phyloP scores from a whole-genome alignment of 2,329 filamentous ascomycete species.

The Fusarium annulatum region DNA sequence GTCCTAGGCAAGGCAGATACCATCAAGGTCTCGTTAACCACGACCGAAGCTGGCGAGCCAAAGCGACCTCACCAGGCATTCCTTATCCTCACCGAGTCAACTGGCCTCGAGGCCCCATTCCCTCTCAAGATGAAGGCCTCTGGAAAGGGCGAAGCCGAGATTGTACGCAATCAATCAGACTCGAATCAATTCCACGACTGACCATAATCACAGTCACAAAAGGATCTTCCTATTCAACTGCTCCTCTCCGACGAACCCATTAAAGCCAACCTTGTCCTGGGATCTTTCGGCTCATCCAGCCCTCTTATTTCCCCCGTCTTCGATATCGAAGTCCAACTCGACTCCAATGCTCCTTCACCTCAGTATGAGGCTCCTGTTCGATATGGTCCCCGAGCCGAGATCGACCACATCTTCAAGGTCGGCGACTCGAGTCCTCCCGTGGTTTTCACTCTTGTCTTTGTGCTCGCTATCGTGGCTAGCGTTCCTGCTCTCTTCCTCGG shows the following conservation, averaged over 20 bases:
- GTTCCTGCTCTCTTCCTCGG: conserved; percentile 78
- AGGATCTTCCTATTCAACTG: conserved; percentile 88
- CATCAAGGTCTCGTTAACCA: conserved; percentile 84
- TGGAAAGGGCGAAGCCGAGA: conserved; percentile 85
- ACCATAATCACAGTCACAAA: conserved; percentile 73
- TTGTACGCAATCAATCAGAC: conserved; percentile 68
- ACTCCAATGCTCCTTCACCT: conserved; percentile 69
- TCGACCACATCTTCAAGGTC: conserved; percentile 88
- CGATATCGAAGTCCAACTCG: conserved; percentile 73
- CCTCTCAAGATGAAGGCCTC: conserved; percentile 85
- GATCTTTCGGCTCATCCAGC: conserved; percentile 81
- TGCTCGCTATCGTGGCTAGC: conserved; percentile 76
- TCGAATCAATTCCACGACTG: conserved; percentile 34
- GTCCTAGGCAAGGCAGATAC: conserved; percentile 75
- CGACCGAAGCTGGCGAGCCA: conserved; percentile 79
- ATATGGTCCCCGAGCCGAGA: conserved; percentile 86
- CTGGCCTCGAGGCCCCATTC: conserved; percentile 88
- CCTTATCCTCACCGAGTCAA: conserved; percentile 81
- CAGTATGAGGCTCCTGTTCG: conserved; percentile 76
- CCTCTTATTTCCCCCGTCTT: conserved; percentile 78
- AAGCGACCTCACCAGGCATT: conserved; percentile 96
- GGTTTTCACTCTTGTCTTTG: conserved; percentile 82
- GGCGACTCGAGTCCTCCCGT: conserved; percentile 85
- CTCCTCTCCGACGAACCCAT: conserved; percentile 75
- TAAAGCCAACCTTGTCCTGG: conserved; percentile 84